phyloP scores from a whole-genome alignment of 148 eudicot species.

The Camellia sinensis region DNA sequence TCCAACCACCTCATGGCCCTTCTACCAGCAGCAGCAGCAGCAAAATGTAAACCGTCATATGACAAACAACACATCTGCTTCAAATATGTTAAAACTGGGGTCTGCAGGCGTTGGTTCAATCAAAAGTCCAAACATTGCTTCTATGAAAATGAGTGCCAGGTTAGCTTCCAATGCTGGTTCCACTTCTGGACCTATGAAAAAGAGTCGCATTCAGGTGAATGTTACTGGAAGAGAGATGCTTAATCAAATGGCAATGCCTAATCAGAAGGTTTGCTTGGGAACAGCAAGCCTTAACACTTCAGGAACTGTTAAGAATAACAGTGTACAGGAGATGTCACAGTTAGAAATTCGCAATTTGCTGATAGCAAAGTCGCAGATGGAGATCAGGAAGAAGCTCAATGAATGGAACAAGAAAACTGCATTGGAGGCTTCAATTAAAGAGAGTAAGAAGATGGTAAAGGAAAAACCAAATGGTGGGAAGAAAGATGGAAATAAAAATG shows the following conservation, averaged over 20 bases:
- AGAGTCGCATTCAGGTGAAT: neutral
- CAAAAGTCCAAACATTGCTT: neutral
- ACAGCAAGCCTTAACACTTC: neutral
- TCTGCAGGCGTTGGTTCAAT: neutral
- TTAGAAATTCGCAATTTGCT: conserved; percentile 45
- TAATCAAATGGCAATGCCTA: conserved; percentile 9
- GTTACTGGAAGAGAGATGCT: conserved; percentile 16
- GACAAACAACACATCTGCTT: neutral
- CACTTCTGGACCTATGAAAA: conserved; percentile 8
- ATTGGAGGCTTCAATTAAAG: neutral
- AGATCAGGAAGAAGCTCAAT: conserved; percentile 39
- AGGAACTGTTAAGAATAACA: conserved; percentile 16
- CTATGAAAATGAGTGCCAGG: conserved; percentile 3
- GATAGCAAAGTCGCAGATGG: conserved; percentile 46
- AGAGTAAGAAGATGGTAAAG: no score
- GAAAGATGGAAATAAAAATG: conserved; percentile 17
- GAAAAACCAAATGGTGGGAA: conserved; percentile 5
- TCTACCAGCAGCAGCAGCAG: conserved; percentile 10
- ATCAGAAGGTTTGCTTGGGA: neutral
- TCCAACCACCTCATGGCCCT: conserved; percentile 11
- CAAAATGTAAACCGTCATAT: neutral
- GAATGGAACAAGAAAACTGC: conserved; percentile 30
- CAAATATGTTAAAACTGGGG: neutral
- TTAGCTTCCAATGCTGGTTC: conserved; percentile 7
- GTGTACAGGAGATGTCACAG: conserved; percentile 33